phyloP scores from a whole-genome alignment of 306 rosid genomes.

The Castanea sativa region DNA sequence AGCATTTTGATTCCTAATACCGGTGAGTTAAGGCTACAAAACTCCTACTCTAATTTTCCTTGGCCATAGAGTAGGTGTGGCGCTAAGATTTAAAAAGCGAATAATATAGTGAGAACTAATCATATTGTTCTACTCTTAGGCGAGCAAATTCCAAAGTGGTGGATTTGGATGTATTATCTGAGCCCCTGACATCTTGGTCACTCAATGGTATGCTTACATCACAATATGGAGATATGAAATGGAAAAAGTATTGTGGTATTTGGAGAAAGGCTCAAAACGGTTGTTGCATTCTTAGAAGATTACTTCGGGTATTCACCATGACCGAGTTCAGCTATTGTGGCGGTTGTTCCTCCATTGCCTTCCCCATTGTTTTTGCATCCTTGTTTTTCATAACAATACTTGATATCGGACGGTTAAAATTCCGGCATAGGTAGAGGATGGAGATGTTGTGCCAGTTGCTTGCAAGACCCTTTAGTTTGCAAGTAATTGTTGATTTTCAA shows the following conservation, averaged over 20 bases:
- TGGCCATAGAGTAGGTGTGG: neutral
- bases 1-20: neutral
- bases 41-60: neutral
- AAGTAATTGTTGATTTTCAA: too few relatives aligned
- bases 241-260: neutral
- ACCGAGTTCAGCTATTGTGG: neutral
- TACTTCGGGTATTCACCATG: neutral
- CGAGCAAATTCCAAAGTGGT: constrained; percentile 1
- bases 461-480: too few relatives aligned
- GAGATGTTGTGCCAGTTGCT: too few relatives aligned
- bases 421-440: neutral
- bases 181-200: neutral
- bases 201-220: neutral
- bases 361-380: neutral
- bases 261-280: neutral
- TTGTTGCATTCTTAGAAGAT: neutral
- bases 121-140: neutral
- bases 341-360: neutral
- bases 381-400: neutral
- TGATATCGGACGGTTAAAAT: neutral
- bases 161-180: neutral
- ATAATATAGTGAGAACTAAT: neutral
- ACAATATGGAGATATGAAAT: constrained; percentile 1
- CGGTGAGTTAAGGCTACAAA: neutral
- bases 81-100: neutral